Base-by-base conservation (phyloP, 345 rosid genomes). In the Conringia planisiliqua region DNA sequence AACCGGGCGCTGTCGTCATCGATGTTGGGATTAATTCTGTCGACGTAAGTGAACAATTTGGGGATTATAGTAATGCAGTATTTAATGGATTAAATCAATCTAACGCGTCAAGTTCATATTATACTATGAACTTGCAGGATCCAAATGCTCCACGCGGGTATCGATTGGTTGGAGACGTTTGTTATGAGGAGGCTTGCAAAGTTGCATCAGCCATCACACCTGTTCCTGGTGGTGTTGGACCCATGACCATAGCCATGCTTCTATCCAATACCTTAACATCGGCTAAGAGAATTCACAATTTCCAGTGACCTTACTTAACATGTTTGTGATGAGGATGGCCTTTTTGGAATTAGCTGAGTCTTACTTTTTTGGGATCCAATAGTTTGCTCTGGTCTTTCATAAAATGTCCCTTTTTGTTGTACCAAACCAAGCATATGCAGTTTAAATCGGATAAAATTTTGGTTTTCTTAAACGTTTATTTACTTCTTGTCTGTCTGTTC, bases 201-300 rank as follows among this genome's bases (percentile, higher is more conserved):
- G 32, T 54, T 26, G 59, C 59, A 13, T 54, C 59, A 54, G 59
- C 59, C 10, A 54, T 54, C 35, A 54, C 59, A 27, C 59, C 59
- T 6, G 59, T 54, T 13, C 59, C 59, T 54, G 59, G 59, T 54
- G 59, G 59, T 54, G 59, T 54, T 13, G 59, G 59, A 13, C 59
- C 59, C 26, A 54, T 54, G 59, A 54, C 59, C 18, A 54, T 54
- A 6, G 59, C 59, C n/a, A 54, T 54, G 59, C 59, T 54, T 6
- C 35, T 54, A 4, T 26, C 59, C 59, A 54, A 54, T 6, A 54
- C 59, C 35, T 13, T 54, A 3, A 12, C 36, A 46, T 85, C 98
- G 0, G 93, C 97, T 9, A 88, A 89, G 86, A 86, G 95, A 73
- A 38, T 69, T 35, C 78, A 81, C 78, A 82, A 85, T 71, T 84